Evolutionary conservation across 805 yeast genomes (phyloP).

Genomic region (Metschnikowia sp.): DNA sequence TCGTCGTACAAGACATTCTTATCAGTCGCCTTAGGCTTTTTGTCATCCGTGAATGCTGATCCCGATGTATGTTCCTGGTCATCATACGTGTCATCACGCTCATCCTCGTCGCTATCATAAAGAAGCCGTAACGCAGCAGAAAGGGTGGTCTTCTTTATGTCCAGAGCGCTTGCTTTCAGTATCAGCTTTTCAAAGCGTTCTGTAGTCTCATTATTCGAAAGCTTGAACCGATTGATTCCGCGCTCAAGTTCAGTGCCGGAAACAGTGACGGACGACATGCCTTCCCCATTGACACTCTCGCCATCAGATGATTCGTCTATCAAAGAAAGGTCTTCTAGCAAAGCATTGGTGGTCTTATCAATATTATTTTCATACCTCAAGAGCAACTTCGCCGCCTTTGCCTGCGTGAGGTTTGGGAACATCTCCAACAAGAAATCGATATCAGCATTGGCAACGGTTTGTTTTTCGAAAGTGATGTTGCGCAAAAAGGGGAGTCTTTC

Average conservation of each 20-base stretch:
- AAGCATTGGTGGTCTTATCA: slow-evolving; percentile 52
- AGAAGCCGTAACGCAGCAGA: slow-evolving; percentile 58
- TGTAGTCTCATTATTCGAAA: slow-evolving; percentile 23
- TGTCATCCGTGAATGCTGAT: slow-evolving; percentile 10
- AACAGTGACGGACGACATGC: background rate
- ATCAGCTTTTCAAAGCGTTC: slow-evolving; percentile 10
- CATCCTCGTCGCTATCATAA: slow-evolving; percentile 79
- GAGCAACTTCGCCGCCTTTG: slow-evolving; percentile 49
- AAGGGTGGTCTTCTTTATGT: slow-evolving; percentile 54
- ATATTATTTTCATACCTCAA: slow-evolving; percentile 47
- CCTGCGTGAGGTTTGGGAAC: slow-evolving; percentile 59
- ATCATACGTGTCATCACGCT: slow-evolving; percentile 73
- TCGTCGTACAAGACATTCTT: slow-evolving; percentile 27
- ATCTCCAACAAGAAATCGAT: slow-evolving; percentile 49
- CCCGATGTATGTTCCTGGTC: slow-evolving; percentile 48
- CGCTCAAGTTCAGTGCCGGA: slow-evolving; percentile 12
- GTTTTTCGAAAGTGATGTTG: slow-evolving; percentile 12
- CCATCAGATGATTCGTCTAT: slow-evolving; percentile 26
- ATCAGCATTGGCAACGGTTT: slow-evolving; percentile 25
- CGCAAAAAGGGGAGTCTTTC: slow-evolving; percentile 49
- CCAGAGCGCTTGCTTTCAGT: slow-evolving; percentile 18
- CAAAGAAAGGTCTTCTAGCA: slow-evolving; percentile 61
- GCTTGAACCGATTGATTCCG: slow-evolving; percentile 15
- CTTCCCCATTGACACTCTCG: background rate
- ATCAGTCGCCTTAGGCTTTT: slow-evolving; percentile 9